Conservation (phyloP, 2,329 filamentous ascomycete species). For the Aspergillus jensenii region DNA sequence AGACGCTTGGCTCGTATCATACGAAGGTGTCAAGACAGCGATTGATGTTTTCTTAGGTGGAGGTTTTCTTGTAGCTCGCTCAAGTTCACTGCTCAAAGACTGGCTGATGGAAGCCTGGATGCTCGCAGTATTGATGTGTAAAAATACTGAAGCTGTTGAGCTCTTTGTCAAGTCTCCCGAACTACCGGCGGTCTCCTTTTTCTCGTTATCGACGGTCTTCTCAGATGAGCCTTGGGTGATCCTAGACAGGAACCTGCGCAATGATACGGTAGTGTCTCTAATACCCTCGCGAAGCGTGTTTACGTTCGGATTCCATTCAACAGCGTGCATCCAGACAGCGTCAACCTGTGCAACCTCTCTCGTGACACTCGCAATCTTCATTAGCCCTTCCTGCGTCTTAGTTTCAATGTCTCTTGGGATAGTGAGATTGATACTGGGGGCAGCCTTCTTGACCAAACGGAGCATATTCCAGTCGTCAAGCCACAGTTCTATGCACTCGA, state of each 20-base stretch:
- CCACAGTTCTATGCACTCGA: constrained; percentile 84
- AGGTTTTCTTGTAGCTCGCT: constrained; percentile 95
- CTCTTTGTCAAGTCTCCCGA: constrained; percentile 70
- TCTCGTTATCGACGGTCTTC: constrained; percentile 43
- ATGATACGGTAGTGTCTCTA: constrained; percentile 55
- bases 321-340: constrained; percentile 80
- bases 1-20: constrained; percentile 73
- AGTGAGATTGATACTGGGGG: constrained; percentile 69
- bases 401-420: constrained; percentile 79
- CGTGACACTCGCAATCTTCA: constrained; percentile 79
- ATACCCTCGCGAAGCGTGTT: constrained; percentile 39
- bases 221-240: constrained; percentile 60
- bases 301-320: constrained; percentile 74
- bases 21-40: constrained; percentile 86
- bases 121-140: constrained; percentile 81
- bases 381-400: constrained; percentile 80
- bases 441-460: constrained; percentile 78
- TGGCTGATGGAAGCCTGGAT: constrained; percentile 73
- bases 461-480: constrained; percentile 84
- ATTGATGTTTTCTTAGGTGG: constrained; percentile 85
- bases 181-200: constrained; percentile 60
- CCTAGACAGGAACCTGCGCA: constrained; percentile 77
- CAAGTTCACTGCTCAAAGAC: constrained; percentile 78
- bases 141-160: constrained; percentile 78
- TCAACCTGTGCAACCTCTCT: constrained; percentile 90